phyloP scores from a whole-genome alignment of 306 rosid species.

The Vigna nakashimae region DNA sequence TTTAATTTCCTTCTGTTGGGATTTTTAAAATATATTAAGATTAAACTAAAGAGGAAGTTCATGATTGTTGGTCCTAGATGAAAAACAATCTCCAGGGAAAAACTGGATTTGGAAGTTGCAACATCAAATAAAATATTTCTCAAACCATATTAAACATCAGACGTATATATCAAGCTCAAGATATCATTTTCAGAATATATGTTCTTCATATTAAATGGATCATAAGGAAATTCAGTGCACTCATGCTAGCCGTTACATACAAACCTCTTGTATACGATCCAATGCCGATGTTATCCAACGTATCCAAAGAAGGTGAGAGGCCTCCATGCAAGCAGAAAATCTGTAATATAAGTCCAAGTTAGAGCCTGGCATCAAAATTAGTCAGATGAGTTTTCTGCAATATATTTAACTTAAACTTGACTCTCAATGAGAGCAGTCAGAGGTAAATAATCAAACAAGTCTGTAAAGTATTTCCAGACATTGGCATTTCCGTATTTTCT shows the following conservation, averaged over 20 bases:
- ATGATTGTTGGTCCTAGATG: background rate
- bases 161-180: slow-evolving; percentile 29
- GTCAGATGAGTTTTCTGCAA: slow-evolving; percentile 28
- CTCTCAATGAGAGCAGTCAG: slow-evolving; percentile 97
- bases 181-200: slow-evolving; percentile 12
- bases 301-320: slow-evolving; percentile 96
- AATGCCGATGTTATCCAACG: slow-evolving; percentile 81
- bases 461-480: slow-evolving; percentile 95
- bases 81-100: slow-evolving; percentile 6
- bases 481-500: slow-evolving; percentile 98
- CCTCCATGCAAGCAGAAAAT: slow-evolving; percentile 99
- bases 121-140: slow-evolving; percentile 36
- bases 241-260: slow-evolving; percentile 36
- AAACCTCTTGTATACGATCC: slow-evolving; percentile 72
- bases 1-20: too few species aligned
- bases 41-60: slow-evolving; percentile 23
- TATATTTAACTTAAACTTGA: slow-evolving; percentile 71
- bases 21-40: background rate
- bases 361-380: slow-evolving; percentile 45
- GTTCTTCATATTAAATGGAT: slow-evolving; percentile 26
- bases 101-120: slow-evolving; percentile 16
- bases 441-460: slow-evolving; percentile 94
- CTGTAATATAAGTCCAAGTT: slow-evolving; percentile 53
- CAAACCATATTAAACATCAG: background rate
- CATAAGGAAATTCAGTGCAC: slow-evolving; percentile 22